Base-by-base conservation (phyloP, 2,329 filamentous ascomycete species). In the Alternaria brassicae region DNA sequence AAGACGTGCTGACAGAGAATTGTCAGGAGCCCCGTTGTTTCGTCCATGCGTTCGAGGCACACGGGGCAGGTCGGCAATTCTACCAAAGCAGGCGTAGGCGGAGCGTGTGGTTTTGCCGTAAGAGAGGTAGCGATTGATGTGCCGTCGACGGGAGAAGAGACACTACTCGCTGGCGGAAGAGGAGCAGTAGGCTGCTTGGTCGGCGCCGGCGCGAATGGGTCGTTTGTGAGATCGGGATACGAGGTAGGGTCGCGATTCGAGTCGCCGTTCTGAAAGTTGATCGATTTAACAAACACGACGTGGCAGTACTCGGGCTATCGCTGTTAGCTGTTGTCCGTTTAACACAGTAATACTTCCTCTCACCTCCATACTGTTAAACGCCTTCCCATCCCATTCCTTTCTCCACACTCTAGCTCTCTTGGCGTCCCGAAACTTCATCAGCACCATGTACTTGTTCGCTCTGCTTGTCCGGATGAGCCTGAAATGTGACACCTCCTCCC, bases 1-100 rank as follows among this genome's bases (percentile, higher is more conserved):
- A 99, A 99, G 51, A 98, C 92, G 72, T 99, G 95, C 72, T 98
- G 94, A 75, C 95, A 99, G 28, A 96, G 89, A 39, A 98, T 98
- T 1, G 95, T 99, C 74, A 99, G 87, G 2, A 99, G 83, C 0
- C 95, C 95, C 0, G 93, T 96, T 0, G 93, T 97, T 76, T 98
- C 94, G 72, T 99, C 95, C 95, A 99, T 99, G 47, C 94, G 89
- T 77, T 99, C 95, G 5, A 99, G 85, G 67, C 95, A 99, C 9
- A 99, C 95, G 0, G 95, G 93, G 66, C 95, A 99, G 1, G 95
- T 98, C 2, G 95, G 95, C 12, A 99, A 82, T 79, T 99, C 95
- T 53, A 97, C 85, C 1, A 98, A 84, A 49, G 91, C 90, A 1
- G 93, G 91, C 1, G 94, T 97, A 2, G 87, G 87, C n/a, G 88